These are phyloP conservation scores for Candida koratica DNA, from an alignment of 805 yeast genomes.

Conservation along the genomic window DNA sequence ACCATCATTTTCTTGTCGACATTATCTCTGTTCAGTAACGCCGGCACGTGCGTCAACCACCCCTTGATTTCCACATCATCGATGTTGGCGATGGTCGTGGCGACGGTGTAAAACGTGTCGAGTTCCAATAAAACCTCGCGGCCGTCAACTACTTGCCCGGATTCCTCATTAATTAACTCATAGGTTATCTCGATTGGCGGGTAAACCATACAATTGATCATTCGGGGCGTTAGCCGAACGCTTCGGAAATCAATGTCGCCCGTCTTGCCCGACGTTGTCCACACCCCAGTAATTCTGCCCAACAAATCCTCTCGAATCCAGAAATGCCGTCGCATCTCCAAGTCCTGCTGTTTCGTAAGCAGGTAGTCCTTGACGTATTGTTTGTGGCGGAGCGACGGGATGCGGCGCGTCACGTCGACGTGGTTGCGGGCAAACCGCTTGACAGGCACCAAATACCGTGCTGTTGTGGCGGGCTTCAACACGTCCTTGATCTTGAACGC, in stretches of 20 bases:
- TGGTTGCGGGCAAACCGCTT: slow-evolving; percentile 46
- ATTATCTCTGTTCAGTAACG: slow-evolving; percentile 12
- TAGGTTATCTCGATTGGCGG: slow-evolving; percentile 46
- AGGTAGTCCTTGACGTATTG: slow-evolving; percentile 64
- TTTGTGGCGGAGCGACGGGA: slow-evolving; percentile 68
- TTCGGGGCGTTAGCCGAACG: slow-evolving; percentile 55
- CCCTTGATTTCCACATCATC: slow-evolving; percentile 45
- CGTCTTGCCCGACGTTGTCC: slow-evolving; percentile 42
- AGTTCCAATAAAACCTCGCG: slow-evolving; percentile 30
- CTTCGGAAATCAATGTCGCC: slow-evolving; percentile 69
- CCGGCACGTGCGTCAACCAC: slow-evolving; percentile 51
- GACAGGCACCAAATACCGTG: slow-evolving; percentile 70
- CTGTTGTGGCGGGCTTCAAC: slow-evolving; percentile 27
- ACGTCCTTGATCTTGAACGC: slow-evolving; percentile 26
- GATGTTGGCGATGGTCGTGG: slow-evolving; percentile 48
- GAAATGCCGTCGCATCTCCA: slow-evolving; percentile 57
- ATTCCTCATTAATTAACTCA: slow-evolving; percentile 16
- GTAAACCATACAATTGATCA: slow-evolving; percentile 53
- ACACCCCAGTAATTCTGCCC: slow-evolving; percentile 54
- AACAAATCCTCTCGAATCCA: slow-evolving; percentile 78
- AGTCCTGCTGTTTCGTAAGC: slow-evolving; percentile 53
- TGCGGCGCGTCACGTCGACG: slow-evolving; percentile 44
- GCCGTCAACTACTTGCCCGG: slow-evolving; percentile 19
- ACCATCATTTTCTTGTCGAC: slow-evolving; percentile 57
- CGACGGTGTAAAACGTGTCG: slow-evolving; percentile 51